These are phyloP conservation scores for Daldinia vernicosa DNA, from an alignment of 495 filamentous ascomycete genomes.

Conservation along the genomic window DNA sequence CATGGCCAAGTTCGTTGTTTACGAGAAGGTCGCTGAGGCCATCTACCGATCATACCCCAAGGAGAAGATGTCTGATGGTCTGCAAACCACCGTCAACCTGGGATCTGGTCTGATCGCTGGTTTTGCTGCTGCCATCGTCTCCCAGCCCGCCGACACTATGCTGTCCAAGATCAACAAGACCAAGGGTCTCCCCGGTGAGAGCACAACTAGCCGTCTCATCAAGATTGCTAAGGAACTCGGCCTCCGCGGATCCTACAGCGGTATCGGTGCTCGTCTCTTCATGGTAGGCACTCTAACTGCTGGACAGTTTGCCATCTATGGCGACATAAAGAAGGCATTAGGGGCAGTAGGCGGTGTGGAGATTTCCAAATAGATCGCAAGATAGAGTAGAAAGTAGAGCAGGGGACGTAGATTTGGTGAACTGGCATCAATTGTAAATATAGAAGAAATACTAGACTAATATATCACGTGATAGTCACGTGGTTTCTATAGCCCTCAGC, in stretches of 20 bases:
- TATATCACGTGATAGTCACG: not conserved
- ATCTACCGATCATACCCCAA: slow-evolving; percentile 81
- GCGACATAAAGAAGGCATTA: slow-evolving; percentile 53
- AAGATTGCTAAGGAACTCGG: slow-evolving; percentile 98
- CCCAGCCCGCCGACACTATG: slow-evolving; percentile 99
- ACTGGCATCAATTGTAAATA: not conserved
- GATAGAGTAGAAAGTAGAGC: not conserved
- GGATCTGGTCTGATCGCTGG: slow-evolving; percentile 95
- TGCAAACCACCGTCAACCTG: slow-evolving; percentile 91
- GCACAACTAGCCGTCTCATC: slow-evolving; percentile 87
- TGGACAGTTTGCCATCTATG: slow-evolving; percentile 97
- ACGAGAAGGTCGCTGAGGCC: slow-evolving; percentile 92
- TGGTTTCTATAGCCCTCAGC: not conserved
- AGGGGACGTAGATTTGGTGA: not conserved
- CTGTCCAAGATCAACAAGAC: slow-evolving; percentile 99
- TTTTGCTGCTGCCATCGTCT: slow-evolving; percentile 96
- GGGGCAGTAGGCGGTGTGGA: slow-evolving; percentile 83
- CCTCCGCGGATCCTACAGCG: slow-evolving; percentile 83
- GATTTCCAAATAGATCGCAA: slow-evolving; percentile 62
- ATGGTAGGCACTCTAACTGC: slow-evolving; percentile 82
- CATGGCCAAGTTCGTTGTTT: slow-evolving; percentile 99
- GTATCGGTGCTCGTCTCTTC: slow-evolving; percentile 94
- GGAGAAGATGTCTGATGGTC: slow-evolving; percentile 71
- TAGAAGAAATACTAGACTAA: not conserved
- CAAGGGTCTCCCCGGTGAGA: slow-evolving; percentile 92